Percentiles rank a stretch among this genome's conserved stretches.
Evolutionary conservation across 257 asterid genomes (phyloP).

Genomic region (Linderniella brevidens): DNA sequence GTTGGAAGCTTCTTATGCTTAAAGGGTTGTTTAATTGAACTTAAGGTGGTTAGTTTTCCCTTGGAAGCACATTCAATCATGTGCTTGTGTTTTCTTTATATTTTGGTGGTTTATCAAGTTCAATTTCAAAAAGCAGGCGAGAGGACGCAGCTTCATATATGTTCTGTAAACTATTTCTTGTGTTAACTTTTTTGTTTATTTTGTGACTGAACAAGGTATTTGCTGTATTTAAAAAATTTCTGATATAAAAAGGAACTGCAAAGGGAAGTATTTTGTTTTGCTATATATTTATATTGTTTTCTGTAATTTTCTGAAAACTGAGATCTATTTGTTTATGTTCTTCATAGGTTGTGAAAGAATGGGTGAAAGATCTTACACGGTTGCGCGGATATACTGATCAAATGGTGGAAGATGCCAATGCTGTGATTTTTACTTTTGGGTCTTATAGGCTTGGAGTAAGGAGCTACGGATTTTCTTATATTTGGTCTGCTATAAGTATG

Average conservation of each 20-base stretch:
- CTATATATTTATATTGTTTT: not conserved
- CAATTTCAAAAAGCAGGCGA: too few relatives aligned
- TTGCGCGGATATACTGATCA: slow-evolving; percentile 52
- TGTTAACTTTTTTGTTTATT: too few relatives aligned
- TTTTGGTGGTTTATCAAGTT: too few relatives aligned
- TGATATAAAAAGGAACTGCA: not conserved
- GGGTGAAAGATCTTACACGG: slow-evolving; percentile 57
- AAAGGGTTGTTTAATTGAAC: too few relatives aligned
- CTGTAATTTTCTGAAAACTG: not conserved
- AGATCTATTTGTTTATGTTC: not conserved
- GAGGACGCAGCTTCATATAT: too few relatives aligned
- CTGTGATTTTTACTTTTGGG: slow-evolving; percentile 77
- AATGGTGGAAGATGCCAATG: slow-evolving; percentile 89
- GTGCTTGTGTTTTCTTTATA: too few relatives aligned
- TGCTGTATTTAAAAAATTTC: not conserved
- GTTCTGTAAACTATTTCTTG: too few relatives aligned
- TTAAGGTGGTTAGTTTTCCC: too few relatives aligned
- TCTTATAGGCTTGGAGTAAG: slow-evolving; percentile 93
- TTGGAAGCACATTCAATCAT: too few relatives aligned
- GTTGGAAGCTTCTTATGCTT: too few relatives aligned
- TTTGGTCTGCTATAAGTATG: not conserved
- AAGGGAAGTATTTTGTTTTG: not conserved
- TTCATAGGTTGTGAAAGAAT: slow-evolving; percentile 37
- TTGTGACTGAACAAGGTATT: too few relatives aligned
- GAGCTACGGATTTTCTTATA: slow-evolving; percentile 4